Base-by-base conservation (phyloP, 768 basidiomycete species). In the Xerocomellus dryophilus region DNA sequence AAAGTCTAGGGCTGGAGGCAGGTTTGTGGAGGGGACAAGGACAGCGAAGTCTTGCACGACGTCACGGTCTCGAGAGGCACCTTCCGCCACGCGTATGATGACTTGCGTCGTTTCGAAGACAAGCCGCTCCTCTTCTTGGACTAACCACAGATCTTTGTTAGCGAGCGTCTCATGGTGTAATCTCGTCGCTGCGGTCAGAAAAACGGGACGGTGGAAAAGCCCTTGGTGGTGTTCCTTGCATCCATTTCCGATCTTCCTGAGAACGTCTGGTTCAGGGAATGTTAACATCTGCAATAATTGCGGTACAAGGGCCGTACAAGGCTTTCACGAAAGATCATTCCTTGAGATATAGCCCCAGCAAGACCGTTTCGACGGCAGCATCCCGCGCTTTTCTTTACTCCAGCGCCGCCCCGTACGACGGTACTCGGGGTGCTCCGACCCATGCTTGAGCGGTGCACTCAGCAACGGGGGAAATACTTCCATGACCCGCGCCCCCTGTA, bases 21-120 rank as follows among this genome's bases (percentile, higher is more conserved):
- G 57, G 36, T 63, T 66, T 10, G 64, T 66, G 23, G 57, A 58
- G 4, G 59, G 64, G 27, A 66, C 55, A 3, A 63, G 51, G 18
- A 66, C 20, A 14, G 39, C 21, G 46, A 66, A 64, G 7, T 51
- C 48, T 44, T 54, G 57, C 7, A 54, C 20, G 29, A 52, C 27
- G 11, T 53, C 45, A 17, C 31, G 45, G 31, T 21, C 32, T 46
- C 18, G 7, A 44, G n/a, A 27, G 27, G 42, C 14, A 20, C 18
- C 43, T 20, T 35, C 34, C 2, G 9, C 40, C 2, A 50, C 15
- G 7, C n/a, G 18, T n/a, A 58, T 40, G n/a, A 58, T 40, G n/a
- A n/a, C n/a, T 18, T 59, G 44, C 15, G 43, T 51, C 1, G 53
- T 55, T 35, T 63, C 64, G 7, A 66, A 66, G 17, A 51, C 58